Evolutionary conservation across 2,329 filamentous ascomycete species (phyloP).

Genomic region (Thielaviopsis euricoi): DNA sequence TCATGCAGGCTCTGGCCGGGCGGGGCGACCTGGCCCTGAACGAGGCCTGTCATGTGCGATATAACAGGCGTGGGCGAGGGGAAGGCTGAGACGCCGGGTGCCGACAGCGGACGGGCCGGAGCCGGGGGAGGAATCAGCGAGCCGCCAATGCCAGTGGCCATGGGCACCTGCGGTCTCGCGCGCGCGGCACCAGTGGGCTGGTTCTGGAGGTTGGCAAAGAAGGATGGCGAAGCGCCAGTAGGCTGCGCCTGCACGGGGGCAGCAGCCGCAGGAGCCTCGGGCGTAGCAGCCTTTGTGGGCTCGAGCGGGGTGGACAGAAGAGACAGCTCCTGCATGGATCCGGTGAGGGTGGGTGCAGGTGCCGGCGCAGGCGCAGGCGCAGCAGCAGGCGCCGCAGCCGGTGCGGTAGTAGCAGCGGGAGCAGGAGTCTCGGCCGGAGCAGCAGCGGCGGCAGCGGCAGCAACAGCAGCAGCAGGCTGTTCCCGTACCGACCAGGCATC

Average conservation of each 20-base stretch:
- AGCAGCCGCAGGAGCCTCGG: slow-evolving; percentile 18
- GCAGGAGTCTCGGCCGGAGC: slow-evolving; percentile 13
- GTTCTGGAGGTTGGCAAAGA: slow-evolving; percentile 30
- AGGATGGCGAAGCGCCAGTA: slow-evolving; percentile 39
- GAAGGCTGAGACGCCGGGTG: slow-evolving; percentile 63
- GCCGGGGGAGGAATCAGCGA: slow-evolving; percentile 47
- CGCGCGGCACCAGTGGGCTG: slow-evolving; percentile 27
- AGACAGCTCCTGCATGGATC: slow-evolving; percentile 46
- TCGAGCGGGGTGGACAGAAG: slow-evolving; percentile 35
- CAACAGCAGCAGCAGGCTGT: slow-evolving; percentile 19
- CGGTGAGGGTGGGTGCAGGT: slow-evolving; percentile 26
- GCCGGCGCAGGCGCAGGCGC: slow-evolving; percentile 15
- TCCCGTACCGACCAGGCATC: slow-evolving; percentile 88
- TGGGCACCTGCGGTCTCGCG: slow-evolving; percentile 17
- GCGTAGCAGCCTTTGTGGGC: slow-evolving; percentile 26
- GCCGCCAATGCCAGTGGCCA: slow-evolving; percentile 13
- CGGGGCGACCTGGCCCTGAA: slow-evolving; percentile 47
- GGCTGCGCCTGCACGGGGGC: slow-evolving; percentile 26
- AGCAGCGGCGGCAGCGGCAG: background rate
- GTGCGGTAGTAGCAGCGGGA: slow-evolving; percentile 18
- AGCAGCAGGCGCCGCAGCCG: slow-evolving; percentile 14
- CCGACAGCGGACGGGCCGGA: slow-evolving; percentile 67
- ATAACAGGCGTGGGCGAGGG: slow-evolving; percentile 53
- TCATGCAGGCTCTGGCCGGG: slow-evolving; percentile 65
- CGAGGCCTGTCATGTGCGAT: slow-evolving; percentile 64